Evolutionary conservation across 495 filamentous ascomycete genomes (phyloP), one percentile per base, ranked within the genome.

Genomic region (Aspergillus campestris): DNA sequence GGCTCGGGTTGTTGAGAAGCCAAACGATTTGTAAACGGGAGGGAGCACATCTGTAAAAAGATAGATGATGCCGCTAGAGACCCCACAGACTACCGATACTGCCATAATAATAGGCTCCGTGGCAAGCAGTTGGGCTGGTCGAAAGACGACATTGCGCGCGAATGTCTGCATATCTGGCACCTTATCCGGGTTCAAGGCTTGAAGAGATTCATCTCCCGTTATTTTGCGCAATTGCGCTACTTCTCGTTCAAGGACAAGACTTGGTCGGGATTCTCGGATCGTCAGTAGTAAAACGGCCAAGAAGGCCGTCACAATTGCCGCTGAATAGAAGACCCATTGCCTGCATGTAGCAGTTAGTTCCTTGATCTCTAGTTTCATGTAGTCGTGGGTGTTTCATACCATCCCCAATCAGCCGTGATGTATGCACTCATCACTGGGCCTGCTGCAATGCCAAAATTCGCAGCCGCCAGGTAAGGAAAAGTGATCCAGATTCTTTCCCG

Each of bases 341-440:
- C 60, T 64, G 40, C 38, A 42, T 69, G 37, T 44, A 45, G 50
- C 30, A 18, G n/a, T n/a, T 71, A 56, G 63, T 58, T 56, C 7
- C 12, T 32, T 29, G 31, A 28, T 10, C 36, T 7, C 18, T 11
- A 8, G 29, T 13, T 30, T 43, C 13, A 42, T 34, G 1, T 12
- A 8, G 28, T n/a, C 13, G 7, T 18, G 10, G 7, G 18, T 7
- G 14, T 31, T 10, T 24, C 6, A 33, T 43, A 71, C 69, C 69
- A 73, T 14, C 59, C 57, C 8, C 67, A 29, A 9, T 14, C 9
- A 18, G 43, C 44, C n/a, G 56, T 59, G 12, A 74, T 62, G 42
- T 69, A 71, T 5, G 62, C 55, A 13, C 67, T 65, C 48, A 67
- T 64, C 9, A 74, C 62, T 0, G 74, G 70, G 0, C 70, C 72